Percentiles rank a stretch among this genome's conserved stretches.
Conservation (phyloP, 2,329 filamentous ascomycete species). For the Diaporthe australafricana region DNA sequence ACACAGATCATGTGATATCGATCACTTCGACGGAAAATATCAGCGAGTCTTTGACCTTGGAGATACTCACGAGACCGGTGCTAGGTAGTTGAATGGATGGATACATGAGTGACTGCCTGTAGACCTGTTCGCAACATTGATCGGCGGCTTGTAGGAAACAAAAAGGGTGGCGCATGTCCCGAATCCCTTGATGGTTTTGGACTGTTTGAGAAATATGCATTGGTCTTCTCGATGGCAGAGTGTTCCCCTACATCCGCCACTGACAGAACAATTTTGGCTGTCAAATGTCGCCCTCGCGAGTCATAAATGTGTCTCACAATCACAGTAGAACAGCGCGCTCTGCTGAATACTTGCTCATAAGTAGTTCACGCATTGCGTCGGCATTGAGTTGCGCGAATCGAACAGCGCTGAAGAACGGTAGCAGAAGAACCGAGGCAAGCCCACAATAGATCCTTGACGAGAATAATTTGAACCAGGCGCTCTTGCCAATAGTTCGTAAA, state of each 20-base stretch:
- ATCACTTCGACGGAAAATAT: neutral
- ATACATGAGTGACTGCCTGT: neutral
- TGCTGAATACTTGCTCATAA: neutral
- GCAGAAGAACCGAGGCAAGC: neutral
- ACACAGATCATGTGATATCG: neutral
- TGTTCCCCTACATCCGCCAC: neutral
- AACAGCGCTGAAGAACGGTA: no score
- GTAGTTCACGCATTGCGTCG: neutral
- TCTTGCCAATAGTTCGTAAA: neutral
- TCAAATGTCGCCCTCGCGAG: conserved; percentile 8
- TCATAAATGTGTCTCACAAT: conserved; percentile 2
- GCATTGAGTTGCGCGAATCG: neutral
- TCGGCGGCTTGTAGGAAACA: neutral
- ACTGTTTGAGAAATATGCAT: neutral
- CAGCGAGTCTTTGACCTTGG: neutral
- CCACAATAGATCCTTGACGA: no score
- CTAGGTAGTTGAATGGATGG: neutral
- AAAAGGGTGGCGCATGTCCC: neutral
- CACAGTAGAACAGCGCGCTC: neutral
- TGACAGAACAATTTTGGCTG: neutral
- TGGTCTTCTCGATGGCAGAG: neutral
- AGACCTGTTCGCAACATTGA: neutral
- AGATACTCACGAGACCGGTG: no score
- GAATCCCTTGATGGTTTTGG: neutral
- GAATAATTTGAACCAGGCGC: neutral